phyloP scores from a whole-genome alignment of 2,329 filamentous ascomycete genomes.

The Grosmannia clavigera region DNA sequence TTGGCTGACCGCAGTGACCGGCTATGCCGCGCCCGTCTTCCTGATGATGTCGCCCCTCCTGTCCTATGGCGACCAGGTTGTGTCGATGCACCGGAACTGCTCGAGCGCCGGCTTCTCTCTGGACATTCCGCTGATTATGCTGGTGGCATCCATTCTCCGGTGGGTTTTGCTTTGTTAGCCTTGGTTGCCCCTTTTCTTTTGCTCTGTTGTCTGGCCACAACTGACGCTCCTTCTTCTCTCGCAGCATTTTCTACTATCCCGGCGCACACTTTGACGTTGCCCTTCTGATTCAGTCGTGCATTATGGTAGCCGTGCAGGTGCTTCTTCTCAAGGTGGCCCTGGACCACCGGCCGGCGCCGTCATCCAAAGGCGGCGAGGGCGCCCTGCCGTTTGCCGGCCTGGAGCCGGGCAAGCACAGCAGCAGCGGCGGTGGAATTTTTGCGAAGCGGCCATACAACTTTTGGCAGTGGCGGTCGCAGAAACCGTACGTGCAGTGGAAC shows the following conservation, averaged over 20 bases:
- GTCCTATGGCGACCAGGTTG: slow-evolving; percentile 53
- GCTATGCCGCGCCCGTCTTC: slow-evolving; percentile 49
- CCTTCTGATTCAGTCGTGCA: slow-evolving; percentile 50
- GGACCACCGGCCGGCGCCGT: slow-evolving; percentile 49
- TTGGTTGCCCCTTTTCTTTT: background rate
- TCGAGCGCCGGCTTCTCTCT: slow-evolving; percentile 44
- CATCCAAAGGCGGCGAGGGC: slow-evolving; percentile 47
- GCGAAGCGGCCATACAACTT: slow-evolving; percentile 57
- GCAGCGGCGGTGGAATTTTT: slow-evolving; percentile 15
- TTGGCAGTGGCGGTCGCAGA: slow-evolving; percentile 68
- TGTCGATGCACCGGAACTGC: slow-evolving; percentile 51
- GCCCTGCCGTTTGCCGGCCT: slow-evolving; percentile 49
- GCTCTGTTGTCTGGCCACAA: background rate
- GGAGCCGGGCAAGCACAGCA: slow-evolving; percentile 18
- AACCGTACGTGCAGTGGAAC: slow-evolving; percentile 37
- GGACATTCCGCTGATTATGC: slow-evolving; percentile 62
- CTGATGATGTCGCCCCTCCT: slow-evolving; percentile 50
- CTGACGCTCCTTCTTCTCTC: background rate
- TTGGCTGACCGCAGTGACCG: slow-evolving; percentile 36
- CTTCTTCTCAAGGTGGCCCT: slow-evolving; percentile 55
- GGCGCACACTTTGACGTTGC: slow-evolving; percentile 52
- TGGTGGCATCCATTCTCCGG: slow-evolving; percentile 55
- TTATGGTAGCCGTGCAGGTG: slow-evolving; percentile 53
- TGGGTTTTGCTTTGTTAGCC: slow-evolving; percentile 18
- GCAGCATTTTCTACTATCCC: slow-evolving; percentile 57